Percentiles rank a stretch among this genome's conserved stretches.
Evolutionary conservation across 441 rosid genomes (phyloP).

Genomic region (Adansonia madagascariensis): DNA sequence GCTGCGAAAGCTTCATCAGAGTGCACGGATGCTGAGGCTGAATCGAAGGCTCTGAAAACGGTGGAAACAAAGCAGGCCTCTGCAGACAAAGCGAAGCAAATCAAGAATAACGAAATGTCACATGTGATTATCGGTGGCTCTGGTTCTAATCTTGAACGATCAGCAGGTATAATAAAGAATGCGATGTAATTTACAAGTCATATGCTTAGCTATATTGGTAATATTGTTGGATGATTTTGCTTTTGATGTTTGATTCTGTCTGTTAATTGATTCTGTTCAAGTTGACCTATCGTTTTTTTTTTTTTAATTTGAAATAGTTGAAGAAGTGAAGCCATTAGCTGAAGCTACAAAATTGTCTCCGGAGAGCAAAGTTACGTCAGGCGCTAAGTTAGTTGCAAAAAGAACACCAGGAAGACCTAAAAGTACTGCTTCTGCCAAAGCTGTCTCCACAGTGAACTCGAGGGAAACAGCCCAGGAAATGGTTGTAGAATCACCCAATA

Average conservation of each 20-base stretch:
- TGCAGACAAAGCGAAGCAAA: slow-evolving; percentile 35
- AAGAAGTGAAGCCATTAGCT: slow-evolving; percentile 30
- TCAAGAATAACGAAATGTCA: slow-evolving; percentile 30
- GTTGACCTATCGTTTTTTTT: neutral
- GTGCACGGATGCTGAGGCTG: slow-evolving; percentile 26
- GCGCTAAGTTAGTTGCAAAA: slow-evolving; percentile 38
- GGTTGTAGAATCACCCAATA: slow-evolving; percentile 32
- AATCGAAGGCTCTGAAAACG: slow-evolving; percentile 29
- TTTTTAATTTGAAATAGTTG: slow-evolving; percentile 28
- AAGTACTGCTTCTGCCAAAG: slow-evolving; percentile 35
- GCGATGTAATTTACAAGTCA: neutral
- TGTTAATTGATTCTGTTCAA: neutral
- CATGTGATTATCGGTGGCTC: slow-evolving; percentile 25
- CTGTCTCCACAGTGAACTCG: slow-evolving; percentile 23
- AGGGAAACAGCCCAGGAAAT: slow-evolving; percentile 32
- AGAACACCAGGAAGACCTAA: slow-evolving; percentile 37
- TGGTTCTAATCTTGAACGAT: slow-evolving; percentile 33
- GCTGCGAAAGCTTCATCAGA: slow-evolving; percentile 28
- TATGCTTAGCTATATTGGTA: neutral
- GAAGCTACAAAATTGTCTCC: slow-evolving; percentile 34
- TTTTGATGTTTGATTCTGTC: neutral
- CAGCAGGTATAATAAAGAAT: slow-evolving; percentile 36
- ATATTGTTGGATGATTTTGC: neutral
- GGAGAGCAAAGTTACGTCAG: slow-evolving; percentile 35
- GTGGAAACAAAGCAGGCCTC: slow-evolving; percentile 32